Conservation (phyloP, 495 filamentous ascomycete genomes). For the Xylaria longipes region DNA sequence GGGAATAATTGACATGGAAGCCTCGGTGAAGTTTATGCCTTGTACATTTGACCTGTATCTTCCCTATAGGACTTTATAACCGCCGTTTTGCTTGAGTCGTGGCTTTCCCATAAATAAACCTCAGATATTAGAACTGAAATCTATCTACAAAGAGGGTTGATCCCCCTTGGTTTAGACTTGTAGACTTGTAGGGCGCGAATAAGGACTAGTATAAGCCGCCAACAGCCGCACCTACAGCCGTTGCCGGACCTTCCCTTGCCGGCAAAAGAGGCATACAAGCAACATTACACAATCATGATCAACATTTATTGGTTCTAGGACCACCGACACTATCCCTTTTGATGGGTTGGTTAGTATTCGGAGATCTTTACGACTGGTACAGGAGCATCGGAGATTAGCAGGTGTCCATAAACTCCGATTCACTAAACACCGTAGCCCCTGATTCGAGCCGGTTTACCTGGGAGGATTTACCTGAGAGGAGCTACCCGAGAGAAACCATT, state of each 20-base stretch:
- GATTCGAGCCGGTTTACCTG: background rate
- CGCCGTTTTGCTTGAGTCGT: background rate
- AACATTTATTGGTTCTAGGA: background rate
- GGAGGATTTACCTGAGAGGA: background rate
- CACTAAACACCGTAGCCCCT: background rate
- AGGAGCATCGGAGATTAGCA: background rate
- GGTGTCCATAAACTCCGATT: background rate
- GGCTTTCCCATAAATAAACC: background rate
- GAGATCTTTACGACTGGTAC: background rate
- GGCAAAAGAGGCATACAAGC: background rate
- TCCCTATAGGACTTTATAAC: background rate
- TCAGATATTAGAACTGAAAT: background rate
- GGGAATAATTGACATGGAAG: background rate
- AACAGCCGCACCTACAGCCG: conserved; percentile 9
- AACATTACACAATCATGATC: background rate
- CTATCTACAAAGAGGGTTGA: background rate
- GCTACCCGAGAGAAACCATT: background rate
- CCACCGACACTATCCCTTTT: background rate
- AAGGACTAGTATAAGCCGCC: conserved; percentile 1
- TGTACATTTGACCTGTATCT: background rate
- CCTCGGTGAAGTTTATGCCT: background rate
- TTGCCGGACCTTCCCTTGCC: background rate
- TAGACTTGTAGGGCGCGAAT: background rate
- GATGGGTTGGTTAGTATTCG: background rate
- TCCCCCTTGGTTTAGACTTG: background rate